phyloP scores from a whole-genome alignment of 176 grass and related monocot species.

The Triticum timopheevii region DNA sequence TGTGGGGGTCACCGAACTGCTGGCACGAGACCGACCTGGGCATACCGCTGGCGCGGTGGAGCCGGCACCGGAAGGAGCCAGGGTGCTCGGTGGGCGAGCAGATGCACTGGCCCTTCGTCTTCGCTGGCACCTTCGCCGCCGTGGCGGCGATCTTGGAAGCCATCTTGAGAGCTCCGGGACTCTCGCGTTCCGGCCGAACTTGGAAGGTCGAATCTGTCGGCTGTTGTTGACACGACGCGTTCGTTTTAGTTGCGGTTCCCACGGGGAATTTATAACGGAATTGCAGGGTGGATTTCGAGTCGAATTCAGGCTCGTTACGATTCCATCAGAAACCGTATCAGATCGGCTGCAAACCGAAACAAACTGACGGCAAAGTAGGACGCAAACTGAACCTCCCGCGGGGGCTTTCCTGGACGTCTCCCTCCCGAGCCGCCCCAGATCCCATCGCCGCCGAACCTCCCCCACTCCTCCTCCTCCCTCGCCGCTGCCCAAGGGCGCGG shows the following conservation, averaged over 20 bases:
- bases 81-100: slow-evolving; percentile 65
- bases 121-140: background rate
- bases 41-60: slow-evolving; percentile 36
- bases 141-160: slow-evolving; percentile 10
- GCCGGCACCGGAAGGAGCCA: slow-evolving; percentile 54
- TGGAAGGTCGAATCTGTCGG: background rate
- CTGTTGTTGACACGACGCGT: background rate
- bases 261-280: background rate
- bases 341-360: background rate
- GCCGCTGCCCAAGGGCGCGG: no score
- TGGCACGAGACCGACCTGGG: slow-evolving; percentile 25
- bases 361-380: background rate
- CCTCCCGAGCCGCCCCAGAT: no score
- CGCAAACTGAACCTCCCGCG: background rate
- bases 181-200: background rate
- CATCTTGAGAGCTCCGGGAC: background rate
- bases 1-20: background rate
- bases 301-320: background rate
- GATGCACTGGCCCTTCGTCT: slow-evolving; percentile 32
- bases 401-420: no score
- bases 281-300: background rate
- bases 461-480: no score
- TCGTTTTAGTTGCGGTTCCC: background rate
- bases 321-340: background rate
- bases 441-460: no score